phyloP scores from a whole-genome alignment of 306 rosid genomes.

The Quercus aquifolioides region DNA sequence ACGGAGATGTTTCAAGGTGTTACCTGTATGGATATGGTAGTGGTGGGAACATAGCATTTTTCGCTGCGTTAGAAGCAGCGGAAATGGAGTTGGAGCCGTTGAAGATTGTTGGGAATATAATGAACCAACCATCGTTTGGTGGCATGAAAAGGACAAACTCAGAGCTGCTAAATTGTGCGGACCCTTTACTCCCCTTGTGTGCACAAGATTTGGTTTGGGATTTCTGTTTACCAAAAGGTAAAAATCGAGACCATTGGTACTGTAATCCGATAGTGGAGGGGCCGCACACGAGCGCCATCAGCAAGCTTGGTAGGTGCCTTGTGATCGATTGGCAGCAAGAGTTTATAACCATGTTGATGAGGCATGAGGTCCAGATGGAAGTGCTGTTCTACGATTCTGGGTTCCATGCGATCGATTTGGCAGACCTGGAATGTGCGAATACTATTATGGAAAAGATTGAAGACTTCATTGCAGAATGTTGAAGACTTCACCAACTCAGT shows the following conservation, averaged over 20 bases:
- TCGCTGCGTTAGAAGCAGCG: background rate
- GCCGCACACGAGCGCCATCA: constrained; percentile 25
- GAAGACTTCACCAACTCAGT: no score
- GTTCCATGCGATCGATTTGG: constrained; percentile 56
- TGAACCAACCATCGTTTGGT: constrained; percentile 77
- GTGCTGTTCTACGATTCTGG: constrained; percentile 53
- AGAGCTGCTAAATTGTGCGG: constrained; percentile 47
- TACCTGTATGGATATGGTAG: constrained; percentile 46
- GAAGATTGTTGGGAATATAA: constrained; percentile 42
- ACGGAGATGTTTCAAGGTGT: constrained; percentile 57
- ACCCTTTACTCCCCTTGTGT: constrained; percentile 47
- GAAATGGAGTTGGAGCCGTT: constrained; percentile 28
- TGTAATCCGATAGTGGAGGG: constrained; percentile 58
- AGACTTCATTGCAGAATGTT: constrained; percentile 34
- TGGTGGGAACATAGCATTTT: constrained; percentile 62
- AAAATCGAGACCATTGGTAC: constrained; percentile 53
- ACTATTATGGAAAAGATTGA: constrained; percentile 33
- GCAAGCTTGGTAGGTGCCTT: constrained; percentile 32
- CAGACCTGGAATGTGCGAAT: constrained; percentile 30
- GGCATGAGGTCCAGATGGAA: constrained; percentile 50
- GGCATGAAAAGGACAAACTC: constrained; percentile 50
- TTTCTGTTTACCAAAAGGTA: constrained; percentile 38
- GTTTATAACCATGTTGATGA: constrained; percentile 47
- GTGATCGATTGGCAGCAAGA: constrained; percentile 60
- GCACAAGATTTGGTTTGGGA: constrained; percentile 67